Conservation (phyloP, 495 filamentous ascomycete genomes). For the Xylona heveae region DNA sequence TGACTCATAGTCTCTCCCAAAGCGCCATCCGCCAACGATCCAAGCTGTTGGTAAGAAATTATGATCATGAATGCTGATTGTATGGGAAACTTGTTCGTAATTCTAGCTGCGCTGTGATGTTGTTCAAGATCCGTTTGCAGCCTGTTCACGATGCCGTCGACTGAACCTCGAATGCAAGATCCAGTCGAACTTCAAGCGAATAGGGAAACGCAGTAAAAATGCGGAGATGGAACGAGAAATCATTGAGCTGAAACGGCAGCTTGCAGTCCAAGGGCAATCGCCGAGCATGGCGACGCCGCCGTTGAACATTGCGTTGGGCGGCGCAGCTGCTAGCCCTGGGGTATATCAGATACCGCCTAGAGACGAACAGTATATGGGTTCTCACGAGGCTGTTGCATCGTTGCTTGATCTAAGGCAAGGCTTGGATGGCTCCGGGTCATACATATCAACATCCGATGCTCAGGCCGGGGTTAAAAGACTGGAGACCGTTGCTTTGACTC, state of each 20-base stretch:
- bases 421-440: slow-evolving; percentile 22
- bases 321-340: slow-evolving; percentile 22
- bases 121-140: slow-evolving; percentile 59
- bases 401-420: slow-evolving; percentile 50
- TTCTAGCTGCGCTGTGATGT: slow-evolving; percentile 73
- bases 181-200: slow-evolving; percentile 80
- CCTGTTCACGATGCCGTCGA: slow-evolving; percentile 68
- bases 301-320: slow-evolving; percentile 31
- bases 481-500: slow-evolving; percentile 50
- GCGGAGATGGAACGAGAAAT: slow-evolving; percentile 70
- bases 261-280: slow-evolving; percentile 8
- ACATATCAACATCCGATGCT: slow-evolving; percentile 22
- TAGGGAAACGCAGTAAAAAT: slow-evolving; percentile 77
- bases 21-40: slow-evolving; percentile 1
- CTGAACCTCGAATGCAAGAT: slow-evolving; percentile 79
- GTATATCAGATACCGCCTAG: slow-evolving; percentile 25
- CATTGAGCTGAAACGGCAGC: slow-evolving; percentile 39
- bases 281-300: slow-evolving; percentile 6
- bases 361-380: slow-evolving; percentile 46
- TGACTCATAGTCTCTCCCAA: neutral
- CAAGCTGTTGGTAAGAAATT: slow-evolving; percentile 2
- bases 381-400: slow-evolving; percentile 67
- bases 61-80: slow-evolving; percentile 5
- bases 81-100: slow-evolving; percentile 4
- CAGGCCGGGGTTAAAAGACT: slow-evolving; percentile 26